These are phyloP conservation scores for Sequoia sempervirens DNA, from an alignment of 75 land plant species.

Conservation along the genomic window DNA sequence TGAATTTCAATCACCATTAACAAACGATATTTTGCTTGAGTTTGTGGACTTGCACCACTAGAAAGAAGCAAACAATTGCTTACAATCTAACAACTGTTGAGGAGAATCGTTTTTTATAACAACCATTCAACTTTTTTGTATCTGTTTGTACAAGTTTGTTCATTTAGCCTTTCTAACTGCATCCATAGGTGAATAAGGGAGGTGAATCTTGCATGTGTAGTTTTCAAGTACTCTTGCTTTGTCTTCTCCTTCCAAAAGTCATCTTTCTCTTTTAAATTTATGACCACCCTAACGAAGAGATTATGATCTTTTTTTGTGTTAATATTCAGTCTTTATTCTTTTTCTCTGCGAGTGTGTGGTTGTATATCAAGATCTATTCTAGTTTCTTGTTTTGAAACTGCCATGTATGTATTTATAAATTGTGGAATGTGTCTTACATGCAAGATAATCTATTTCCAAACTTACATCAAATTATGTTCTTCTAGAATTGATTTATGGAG, in stretches of 20 bases:
- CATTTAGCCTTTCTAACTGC: background rate
- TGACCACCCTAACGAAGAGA: background rate
- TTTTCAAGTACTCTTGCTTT: background rate
- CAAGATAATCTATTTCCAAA: background rate
- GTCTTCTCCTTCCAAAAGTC: background rate
- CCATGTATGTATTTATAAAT: background rate
- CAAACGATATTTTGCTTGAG: background rate
- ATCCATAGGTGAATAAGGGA: background rate
- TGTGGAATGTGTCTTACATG: background rate
- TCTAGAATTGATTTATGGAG: background rate
- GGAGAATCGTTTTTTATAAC: background rate
- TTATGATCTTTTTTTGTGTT: background rate
- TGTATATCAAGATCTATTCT: background rate
- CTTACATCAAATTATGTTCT: background rate
- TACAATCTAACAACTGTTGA: background rate
- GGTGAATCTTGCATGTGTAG: background rate
- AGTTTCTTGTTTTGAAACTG: background rate
- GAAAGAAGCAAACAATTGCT: background rate
- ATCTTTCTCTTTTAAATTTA: background rate
- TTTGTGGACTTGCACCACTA: background rate
- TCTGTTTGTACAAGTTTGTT: background rate
- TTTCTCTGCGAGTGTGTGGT: background rate
- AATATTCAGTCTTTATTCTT: background rate
- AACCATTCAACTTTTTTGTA: background rate
- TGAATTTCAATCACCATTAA: background rate